A percentile compares a stretch with the other conserved stretches of the same genome.
These are phyloP conservation scores for Cytospora paraplurivora DNA, from an alignment of 2,329 filamentous ascomycete species.

Conservation along the genomic window DNA sequence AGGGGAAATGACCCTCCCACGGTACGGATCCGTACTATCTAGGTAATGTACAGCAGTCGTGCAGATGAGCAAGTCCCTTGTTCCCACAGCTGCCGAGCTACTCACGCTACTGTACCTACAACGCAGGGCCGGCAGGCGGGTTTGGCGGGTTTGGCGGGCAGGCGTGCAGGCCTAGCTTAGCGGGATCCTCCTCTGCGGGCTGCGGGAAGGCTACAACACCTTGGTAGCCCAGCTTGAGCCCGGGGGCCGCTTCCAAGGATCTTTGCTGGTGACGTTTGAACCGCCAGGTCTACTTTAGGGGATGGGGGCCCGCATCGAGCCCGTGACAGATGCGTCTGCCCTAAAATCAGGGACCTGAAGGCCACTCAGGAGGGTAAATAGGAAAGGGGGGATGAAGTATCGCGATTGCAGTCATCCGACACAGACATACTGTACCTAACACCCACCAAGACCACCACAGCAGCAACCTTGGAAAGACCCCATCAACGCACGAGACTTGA, in stretches of 20 bases:
- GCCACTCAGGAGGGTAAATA: not conserved
- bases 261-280: not conserved
- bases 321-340: not conserved
- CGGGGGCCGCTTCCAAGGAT: not conserved
- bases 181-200: not conserved
- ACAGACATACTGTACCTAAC: not conserved
- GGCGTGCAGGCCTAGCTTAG: not conserved
- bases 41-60: no score
- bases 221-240: no score
- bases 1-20: conserved; percentile 4
- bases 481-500: not conserved
- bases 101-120: not conserved
- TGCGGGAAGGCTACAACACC: no score
- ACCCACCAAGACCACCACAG: no score
- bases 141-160: not conserved
- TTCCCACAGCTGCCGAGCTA: no score
- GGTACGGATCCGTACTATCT: not conserved
- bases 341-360: not conserved
- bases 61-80: not conserved
- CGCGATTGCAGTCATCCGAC: not conserved
- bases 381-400: not conserved
- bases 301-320: not conserved
- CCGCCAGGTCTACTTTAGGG: not conserved
- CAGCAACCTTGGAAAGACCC: no score
- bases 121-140: no score